phyloP scores from a whole-genome alignment of 345 rosid genomes.

The Cochlearia excelsa region DNA sequence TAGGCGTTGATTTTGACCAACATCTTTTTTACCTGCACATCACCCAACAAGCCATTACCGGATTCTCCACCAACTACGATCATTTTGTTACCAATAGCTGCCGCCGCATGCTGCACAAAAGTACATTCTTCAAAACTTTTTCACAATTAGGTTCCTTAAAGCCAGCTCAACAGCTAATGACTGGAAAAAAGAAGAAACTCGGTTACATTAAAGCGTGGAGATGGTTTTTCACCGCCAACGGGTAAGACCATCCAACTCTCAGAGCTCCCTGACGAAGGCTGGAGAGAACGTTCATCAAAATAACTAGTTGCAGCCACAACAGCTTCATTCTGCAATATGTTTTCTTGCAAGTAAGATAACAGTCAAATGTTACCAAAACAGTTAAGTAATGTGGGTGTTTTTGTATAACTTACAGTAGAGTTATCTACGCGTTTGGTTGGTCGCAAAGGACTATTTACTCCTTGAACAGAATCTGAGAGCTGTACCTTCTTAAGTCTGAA shows the following conservation, averaged over 20 bases:
- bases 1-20: background rate
- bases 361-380: constrained; percentile 2
- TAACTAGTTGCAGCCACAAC: constrained; percentile 44
- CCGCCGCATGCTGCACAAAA: constrained; percentile 75
- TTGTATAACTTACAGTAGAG: constrained; percentile 44
- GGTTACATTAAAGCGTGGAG: constrained; percentile 75
- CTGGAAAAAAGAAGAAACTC: background rate
- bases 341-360: constrained; percentile 18
- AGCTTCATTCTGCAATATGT: constrained; percentile 47
- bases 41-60: constrained; percentile 75
- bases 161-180: constrained; percentile 17
- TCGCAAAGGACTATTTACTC: constrained; percentile 72
- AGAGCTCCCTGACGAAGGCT: constrained; percentile 47
- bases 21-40: constrained; percentile 68
- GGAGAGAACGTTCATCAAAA: constrained; percentile 52
- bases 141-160: constrained; percentile 1
- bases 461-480: constrained; percentile 75
- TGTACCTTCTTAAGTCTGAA: constrained; percentile 93
- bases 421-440: constrained; percentile 52
- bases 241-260: constrained; percentile 89
- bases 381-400: no score
- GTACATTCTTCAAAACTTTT: background rate
- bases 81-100: constrained; percentile 91
- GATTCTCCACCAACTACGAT: constrained; percentile 96
- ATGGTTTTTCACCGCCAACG: constrained; percentile 71